Conservation (phyloP, 345 rosid species). For the Durio zibethinus region DNA sequence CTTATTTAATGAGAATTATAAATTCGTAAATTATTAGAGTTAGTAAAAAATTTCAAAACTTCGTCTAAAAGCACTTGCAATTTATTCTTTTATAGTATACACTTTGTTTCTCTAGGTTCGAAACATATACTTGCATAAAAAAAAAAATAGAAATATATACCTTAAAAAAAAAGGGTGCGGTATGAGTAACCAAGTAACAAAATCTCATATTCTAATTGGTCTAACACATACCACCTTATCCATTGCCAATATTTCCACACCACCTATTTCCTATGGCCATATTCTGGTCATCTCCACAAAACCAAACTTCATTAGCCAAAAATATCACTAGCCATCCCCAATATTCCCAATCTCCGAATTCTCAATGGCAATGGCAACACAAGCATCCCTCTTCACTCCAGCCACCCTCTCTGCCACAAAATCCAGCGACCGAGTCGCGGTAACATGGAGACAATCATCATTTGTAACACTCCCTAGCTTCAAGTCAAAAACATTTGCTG, state of each 20-base stretch:
- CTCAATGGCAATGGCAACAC: constrained; percentile 3
- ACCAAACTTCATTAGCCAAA: neutral
- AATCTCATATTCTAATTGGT: neutral
- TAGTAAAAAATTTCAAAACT: no score
- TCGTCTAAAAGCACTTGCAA: no score
- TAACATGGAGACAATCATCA: neutral
- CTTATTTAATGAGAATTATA: no score
- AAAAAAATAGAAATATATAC: neutral
- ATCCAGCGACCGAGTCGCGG: neutral
- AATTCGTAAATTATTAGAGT: no score
- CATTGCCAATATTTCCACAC: neutral
- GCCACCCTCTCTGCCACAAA: neutral
- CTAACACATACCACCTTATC: constrained; percentile 2
- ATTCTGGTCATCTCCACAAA: neutral
- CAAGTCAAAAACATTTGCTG: neutral
- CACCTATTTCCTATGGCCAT: neutral
- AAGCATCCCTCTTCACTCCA: neutral
- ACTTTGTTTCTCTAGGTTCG: neutral
- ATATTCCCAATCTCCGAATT: neutral
- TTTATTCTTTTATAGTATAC: no score
- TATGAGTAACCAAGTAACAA: neutral
- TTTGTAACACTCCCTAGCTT: neutral
- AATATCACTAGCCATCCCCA: neutral
- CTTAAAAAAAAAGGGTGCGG: neutral
- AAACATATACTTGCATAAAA: neutral